Base-by-base conservation (phyloP, 192 early-diverging fungal species). In the Geosiphon pyriformis region DNA sequence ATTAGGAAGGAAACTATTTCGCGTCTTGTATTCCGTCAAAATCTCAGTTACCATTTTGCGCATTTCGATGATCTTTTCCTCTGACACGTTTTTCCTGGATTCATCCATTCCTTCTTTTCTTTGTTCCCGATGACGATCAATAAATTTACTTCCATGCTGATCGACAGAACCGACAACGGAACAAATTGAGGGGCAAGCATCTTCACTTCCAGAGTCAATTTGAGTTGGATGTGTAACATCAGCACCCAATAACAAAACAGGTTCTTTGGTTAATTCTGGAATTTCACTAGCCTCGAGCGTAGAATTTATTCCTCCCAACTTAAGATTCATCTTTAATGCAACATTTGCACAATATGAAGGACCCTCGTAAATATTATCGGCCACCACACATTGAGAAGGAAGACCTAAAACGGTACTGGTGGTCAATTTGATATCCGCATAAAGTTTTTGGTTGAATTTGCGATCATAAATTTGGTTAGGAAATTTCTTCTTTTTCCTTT, bases 331-430 rank as follows among this genome's bases (percentile, higher is more conserved):
- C 77, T 94, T 94, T 50, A 93, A 77, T 62, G 83, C 85, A 47
- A 94, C 83, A 63, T 94, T 94, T 18, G 91, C 91, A 65, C 86
- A 90, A 79, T 94, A 94, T 78, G 94, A 90, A 26, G 52, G 30
- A 2, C 11, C 35, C 31, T 57, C 57, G 71, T 81, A 76, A 73
- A 90, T 71, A 65, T 92, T 81, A 65, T 85, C 89, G 6, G 83
- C 73, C 69, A 88, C 88, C 64, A 93, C 88, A 74, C 91, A 93
- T 77, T 93, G 91, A 33, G 90, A 90, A 1, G 85, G 85, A 32
- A 92, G 70, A 31, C 90, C 90, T 46, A 92, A 78, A 50, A 87
- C 83, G 0, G 90, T 92, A 71, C 92, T 88, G 4, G 81, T 79
- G n/a, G 85, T 81, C 32, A 88, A 80, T 78, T 93, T 93, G 70